Base-by-base conservation (phyloP, 164 flowering plant genomes). In the Vitis amurensis region DNA sequence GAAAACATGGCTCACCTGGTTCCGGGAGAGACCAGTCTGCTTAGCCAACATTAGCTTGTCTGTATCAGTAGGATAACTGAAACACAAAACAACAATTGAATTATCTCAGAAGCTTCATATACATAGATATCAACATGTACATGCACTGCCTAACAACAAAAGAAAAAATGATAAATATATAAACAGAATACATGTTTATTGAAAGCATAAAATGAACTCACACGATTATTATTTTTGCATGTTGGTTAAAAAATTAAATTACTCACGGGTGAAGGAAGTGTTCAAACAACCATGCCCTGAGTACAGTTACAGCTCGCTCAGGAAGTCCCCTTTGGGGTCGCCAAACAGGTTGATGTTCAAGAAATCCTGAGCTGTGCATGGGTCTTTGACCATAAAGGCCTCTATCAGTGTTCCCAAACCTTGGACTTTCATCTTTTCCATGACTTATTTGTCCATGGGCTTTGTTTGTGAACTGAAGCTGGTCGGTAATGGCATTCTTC, bases 181-280 rank as follows among this genome's bases (percentile, higher is more conserved):
- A 23, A 23, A 23, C 27, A 23, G 27, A 37, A 6, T 37, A 37
- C 44, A 37, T 53, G 2, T n/a, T 53, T 53, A 14, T 11, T 5
- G 4, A 2, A 29, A 44, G 63, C n/a, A 19, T 19, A 63, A 4
- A 63, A 17, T 16, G 50, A 48, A 9, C 14, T 8, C 17, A 15
- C n/a, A 17, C 15, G n/a, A 61, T 16, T n/a, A 13, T 49, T 30
- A 50, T 4, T 64, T 17, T 17, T 16, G 29, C 11, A 0, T 56
- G 29, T 56, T 19, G 9, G 11, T 4, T 16, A 19, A 19, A 27
- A 12, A 10, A 11, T 48, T 5, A 11, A 49, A 55, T 23, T 50
- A 81, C 93, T 86, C 84, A 91, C 98, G 98, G 98, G 75, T 93
- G 98, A 29, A 93, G 74, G 68, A 93, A 93, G 76, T 93, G 96